Conservation (phyloP, 78 protist species). For the Cavenderia fasciculata region DNA sequence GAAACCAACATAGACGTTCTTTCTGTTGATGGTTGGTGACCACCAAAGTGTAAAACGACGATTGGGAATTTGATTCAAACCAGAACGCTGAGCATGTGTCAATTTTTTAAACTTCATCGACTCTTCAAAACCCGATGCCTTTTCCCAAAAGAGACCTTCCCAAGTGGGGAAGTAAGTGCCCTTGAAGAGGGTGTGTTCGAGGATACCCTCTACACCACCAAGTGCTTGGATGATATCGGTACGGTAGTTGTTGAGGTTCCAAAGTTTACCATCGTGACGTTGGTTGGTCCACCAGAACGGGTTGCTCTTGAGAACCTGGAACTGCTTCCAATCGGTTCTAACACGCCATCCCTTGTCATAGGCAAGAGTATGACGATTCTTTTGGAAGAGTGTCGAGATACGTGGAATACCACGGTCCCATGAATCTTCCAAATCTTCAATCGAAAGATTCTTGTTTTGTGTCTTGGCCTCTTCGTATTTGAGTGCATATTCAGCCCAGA, state of each 20-base stretch:
- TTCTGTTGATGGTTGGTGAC: slow-evolving; percentile 99
- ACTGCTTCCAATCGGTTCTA: slow-evolving; percentile 98
- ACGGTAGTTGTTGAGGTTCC: slow-evolving; percentile 99
- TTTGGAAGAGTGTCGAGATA: slow-evolving; percentile 98
- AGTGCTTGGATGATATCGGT: slow-evolving; percentile 99
- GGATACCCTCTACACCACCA: slow-evolving; percentile 99
- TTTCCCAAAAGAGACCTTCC: slow-evolving; percentile 99
- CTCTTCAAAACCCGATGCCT: slow-evolving; percentile 76
- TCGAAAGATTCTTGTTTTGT: slow-evolving; percentile 97
- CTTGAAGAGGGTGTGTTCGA: slow-evolving; percentile 99
- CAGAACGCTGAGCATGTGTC: slow-evolving; percentile 99
- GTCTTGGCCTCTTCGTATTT: slow-evolving; percentile 97
- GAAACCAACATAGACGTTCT: slow-evolving; percentile 99
- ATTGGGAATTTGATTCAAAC: slow-evolving; percentile 99
- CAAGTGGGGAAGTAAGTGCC: slow-evolving; percentile 99
- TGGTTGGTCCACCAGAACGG: slow-evolving; percentile 99
- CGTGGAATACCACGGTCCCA: slow-evolving; percentile 99
- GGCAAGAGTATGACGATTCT: slow-evolving; percentile 97
- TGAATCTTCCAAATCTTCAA: slow-evolving; percentile 99
- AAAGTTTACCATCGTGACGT: slow-evolving; percentile 99
- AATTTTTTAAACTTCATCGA: slow-evolving; percentile 99
- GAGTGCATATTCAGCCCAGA: slow-evolving; percentile 99
- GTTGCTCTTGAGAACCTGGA: slow-evolving; percentile 93
- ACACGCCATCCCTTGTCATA: slow-evolving; percentile 99
- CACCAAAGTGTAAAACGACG: slow-evolving; percentile 99